phyloP scores from a whole-genome alignment of 225 moss, liverwort and hornwort species.

The Lunularia cruciata region DNA sequence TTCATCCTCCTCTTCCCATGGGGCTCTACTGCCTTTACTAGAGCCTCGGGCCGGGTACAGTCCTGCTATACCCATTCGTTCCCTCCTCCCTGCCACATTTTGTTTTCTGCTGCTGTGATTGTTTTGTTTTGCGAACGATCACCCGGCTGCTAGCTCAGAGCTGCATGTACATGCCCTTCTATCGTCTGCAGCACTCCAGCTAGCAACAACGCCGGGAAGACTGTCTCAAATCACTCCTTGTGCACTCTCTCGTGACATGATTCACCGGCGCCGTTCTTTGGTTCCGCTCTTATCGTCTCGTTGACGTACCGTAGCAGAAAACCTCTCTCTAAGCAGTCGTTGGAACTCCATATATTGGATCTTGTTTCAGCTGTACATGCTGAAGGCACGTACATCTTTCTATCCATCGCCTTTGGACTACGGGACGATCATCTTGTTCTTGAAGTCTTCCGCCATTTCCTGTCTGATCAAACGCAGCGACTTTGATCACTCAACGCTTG shows the following conservation, averaged over 20 bases:
- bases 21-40: background rate
- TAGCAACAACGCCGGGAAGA: conserved; percentile 1
- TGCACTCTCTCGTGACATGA: conserved; percentile 4
- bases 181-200: background rate
- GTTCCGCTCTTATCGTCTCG: background rate
- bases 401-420: background rate
- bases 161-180: background rate
- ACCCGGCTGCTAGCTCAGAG: conserved; percentile 10
- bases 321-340: background rate
- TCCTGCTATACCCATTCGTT: too few relatives aligned
- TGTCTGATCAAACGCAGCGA: background rate
- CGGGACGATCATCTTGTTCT: background rate
- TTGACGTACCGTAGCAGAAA: background rate
- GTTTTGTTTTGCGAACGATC: background rate
- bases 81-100: background rate
- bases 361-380: background rate
- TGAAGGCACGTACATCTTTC: background rate
- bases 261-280: background rate
- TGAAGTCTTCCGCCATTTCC: background rate
- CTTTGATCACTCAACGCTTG: too few relatives aligned
- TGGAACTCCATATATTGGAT: conserved; percentile 5
- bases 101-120: conserved; percentile 6
- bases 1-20: conserved; percentile 2
- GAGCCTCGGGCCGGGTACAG: background rate
- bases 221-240: background rate